These are phyloP conservation scores for Stagonosporopsis vannaccii DNA, from an alignment of 2,329 filamentous ascomycete species.

Conservation along the genomic window DNA sequence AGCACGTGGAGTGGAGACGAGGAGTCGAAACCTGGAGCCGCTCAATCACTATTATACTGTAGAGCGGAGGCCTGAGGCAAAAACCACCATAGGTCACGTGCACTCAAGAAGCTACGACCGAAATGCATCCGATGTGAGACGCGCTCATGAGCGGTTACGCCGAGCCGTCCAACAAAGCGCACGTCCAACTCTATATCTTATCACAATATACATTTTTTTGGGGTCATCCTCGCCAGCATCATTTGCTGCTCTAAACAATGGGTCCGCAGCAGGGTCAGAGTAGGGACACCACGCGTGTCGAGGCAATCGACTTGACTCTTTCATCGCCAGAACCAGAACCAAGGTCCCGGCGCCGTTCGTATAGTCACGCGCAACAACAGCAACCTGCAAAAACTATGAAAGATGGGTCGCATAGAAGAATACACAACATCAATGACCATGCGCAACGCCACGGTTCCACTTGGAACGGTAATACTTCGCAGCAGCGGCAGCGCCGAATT, in stretches of 20 bases:
- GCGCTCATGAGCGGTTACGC: neutral
- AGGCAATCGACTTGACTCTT: constrained; percentile 36
- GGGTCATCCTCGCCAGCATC: neutral
- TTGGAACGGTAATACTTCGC: constrained; percentile 1
- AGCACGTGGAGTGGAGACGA: neutral
- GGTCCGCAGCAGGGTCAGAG: neutral
- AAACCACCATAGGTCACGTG: constrained; percentile 5
- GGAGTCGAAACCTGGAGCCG: neutral
- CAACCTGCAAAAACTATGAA: constrained; percentile 15
- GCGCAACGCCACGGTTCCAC: constrained; percentile 11
- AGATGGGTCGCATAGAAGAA: constrained; percentile 11
- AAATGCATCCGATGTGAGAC: neutral
- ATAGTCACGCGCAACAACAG: constrained; percentile 16
- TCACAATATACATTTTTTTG: neutral
- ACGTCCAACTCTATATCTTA: neutral
- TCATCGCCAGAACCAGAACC: constrained; percentile 34
- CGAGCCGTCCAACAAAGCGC: neutral
- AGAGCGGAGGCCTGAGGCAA: neutral
- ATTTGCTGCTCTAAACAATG: neutral
- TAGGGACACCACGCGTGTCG: constrained; percentile 4
- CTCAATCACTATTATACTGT: no score
- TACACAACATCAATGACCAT: neutral
- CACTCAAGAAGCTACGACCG: no score
- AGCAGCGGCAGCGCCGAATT: constrained; percentile 21
- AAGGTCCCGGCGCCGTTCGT: constrained; percentile 8